Evolutionary conservation across 192 early-diverging fungal genomes (phyloP), one percentile per base, ranked within the genome.

Genomic region (Irineochytrium annulatum): DNA sequence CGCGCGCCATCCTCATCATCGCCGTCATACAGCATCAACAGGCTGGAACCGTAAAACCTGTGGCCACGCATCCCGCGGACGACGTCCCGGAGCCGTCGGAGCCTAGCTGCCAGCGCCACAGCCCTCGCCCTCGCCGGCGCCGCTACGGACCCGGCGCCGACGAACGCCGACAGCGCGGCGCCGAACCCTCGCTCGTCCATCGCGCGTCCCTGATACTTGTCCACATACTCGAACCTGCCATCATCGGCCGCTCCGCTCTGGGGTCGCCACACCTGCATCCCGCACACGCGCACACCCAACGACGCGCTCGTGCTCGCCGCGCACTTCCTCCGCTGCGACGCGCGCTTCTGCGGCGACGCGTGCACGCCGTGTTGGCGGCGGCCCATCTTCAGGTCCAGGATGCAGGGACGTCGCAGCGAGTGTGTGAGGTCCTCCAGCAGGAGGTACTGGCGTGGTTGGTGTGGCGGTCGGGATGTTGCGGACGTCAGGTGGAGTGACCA

Each of bases 361-460:
- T 89, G 73, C 44, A 95, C 78, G 2, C 92, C 91, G 57, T 91
- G 84, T 67, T 95, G 92, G 3, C 92, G 73, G 3, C 91, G 93
- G 27, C 92, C 92, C 91, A 95, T 95, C 56, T 95, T 95, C 34
- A 95, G 78, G 58, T 95, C 91, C 20, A 95, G 78, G 13, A 95
- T 91, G 58, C 90, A 93, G 0, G 92, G 92, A 29, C 85, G 84
- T 64, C 82, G 74, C 69, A 93, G 71, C 13, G 83, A 80, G 20
- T 85, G 82, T 0, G 92, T 94, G 52, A 94, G 71, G 65, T 94
- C 92, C 52, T 91, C 86, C 67, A 94, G 71, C 5, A 94, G 65
- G 24, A 94, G 84, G 63, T 91, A 94, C 73, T 92, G 86, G 63
- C 63, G n/a, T n/a, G n/a, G n/a, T n/a, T n/a, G n/a, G n/a, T n/a